Evolutionary conservation across 1,284 basidiomycete species (phyloP).

Genomic region (Ceraceosorus bombacis): DNA sequence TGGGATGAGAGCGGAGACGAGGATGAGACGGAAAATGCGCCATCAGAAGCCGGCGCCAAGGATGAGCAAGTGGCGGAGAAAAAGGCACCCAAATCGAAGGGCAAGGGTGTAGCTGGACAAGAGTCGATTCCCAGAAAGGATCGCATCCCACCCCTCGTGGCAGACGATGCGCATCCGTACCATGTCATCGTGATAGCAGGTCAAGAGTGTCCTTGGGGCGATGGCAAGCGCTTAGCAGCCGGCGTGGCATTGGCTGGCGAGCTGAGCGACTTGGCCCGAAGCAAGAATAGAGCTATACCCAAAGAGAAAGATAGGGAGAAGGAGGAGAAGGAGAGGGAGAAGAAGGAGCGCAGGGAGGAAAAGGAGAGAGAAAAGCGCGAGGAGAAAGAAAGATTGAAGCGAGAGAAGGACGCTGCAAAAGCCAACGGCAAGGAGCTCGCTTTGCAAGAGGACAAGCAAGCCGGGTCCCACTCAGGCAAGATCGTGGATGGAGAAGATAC

Average conservation of each 20-base stretch:
- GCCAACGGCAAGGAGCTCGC: not conserved
- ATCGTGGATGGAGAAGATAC: not conserved
- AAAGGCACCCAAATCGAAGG: slow-evolving; percentile 2
- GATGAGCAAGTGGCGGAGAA: not conserved
- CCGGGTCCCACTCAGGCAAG: not conserved
- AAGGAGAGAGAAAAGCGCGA: slow-evolving; percentile 3
- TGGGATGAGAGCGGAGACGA: slow-evolving; percentile 30
- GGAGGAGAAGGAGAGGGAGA: slow-evolving; percentile 16
- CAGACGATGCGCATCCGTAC: slow-evolving; percentile 59
- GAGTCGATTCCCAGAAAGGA: slow-evolving; percentile 28
- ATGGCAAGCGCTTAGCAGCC: slow-evolving; percentile 32
- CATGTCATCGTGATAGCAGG: slow-evolving; percentile 73
- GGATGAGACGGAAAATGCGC: not conserved
- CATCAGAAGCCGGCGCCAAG: not conserved
- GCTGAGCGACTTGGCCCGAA: slow-evolving; percentile 31
- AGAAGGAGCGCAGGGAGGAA: slow-evolving; percentile 7
- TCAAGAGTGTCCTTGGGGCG: slow-evolving; percentile 53
- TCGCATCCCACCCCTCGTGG: slow-evolving; percentile 37
- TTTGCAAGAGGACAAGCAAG: not conserved
- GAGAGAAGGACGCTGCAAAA: not conserved
- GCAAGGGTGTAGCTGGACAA: slow-evolving; percentile 29
- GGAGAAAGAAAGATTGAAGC: not conserved
- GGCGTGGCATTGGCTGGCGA: slow-evolving; percentile 42
- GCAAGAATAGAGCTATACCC: slow-evolving; percentile 16
- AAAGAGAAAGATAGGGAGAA: slow-evolving; percentile 27